Conservation (phyloP, 768 basidiomycete genomes). For the Saitozyma sp. region DNA sequence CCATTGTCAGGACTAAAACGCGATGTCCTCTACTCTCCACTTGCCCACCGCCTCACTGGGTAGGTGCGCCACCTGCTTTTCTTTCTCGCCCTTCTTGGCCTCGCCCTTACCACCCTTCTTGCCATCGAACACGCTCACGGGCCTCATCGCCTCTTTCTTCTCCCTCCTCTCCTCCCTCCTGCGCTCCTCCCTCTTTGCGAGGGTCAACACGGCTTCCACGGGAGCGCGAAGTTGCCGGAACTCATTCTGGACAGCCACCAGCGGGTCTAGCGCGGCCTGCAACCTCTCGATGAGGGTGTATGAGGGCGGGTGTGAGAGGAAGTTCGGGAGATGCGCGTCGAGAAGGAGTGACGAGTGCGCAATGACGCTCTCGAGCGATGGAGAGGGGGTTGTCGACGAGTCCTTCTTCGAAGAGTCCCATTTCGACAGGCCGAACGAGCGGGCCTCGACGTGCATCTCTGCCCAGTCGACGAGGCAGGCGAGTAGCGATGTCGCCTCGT, state of each 20-base stretch:
- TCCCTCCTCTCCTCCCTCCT: constrained; percentile 8
- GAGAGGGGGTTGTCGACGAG: constrained; percentile 9
- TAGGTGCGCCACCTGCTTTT: constrained; percentile 9
- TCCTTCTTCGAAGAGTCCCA: too few relatives aligned
- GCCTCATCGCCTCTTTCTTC: constrained; percentile 10
- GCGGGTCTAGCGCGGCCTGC: constrained; percentile 24
- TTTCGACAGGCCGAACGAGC: neutral
- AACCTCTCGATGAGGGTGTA: constrained; percentile 33
- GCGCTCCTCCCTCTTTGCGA: constrained; percentile 32
- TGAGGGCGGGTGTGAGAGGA: constrained; percentile 38
- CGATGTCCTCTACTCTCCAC: constrained; percentile 35
- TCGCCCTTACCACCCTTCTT: constrained; percentile 3
- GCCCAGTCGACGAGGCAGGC: constrained; percentile 31
- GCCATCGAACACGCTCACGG: neutral
- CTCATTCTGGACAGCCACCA: constrained; percentile 38
- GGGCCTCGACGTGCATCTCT: constrained; percentile 24
- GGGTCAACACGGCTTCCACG: constrained; percentile 43
- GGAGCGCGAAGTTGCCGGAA: constrained; percentile 37
- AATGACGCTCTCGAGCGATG: constrained; percentile 16
- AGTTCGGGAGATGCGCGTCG: constrained; percentile 45
- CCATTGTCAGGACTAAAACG: too few relatives aligned
- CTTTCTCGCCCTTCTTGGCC: constrained; percentile 10
- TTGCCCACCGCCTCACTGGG: constrained; percentile 28
- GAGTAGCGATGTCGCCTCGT: constrained; percentile 39
- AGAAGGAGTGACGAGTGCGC: constrained; percentile 39